phyloP scores from a whole-genome alignment of 2,329 filamentous ascomycete species.

The Venturia aucupariae region DNA sequence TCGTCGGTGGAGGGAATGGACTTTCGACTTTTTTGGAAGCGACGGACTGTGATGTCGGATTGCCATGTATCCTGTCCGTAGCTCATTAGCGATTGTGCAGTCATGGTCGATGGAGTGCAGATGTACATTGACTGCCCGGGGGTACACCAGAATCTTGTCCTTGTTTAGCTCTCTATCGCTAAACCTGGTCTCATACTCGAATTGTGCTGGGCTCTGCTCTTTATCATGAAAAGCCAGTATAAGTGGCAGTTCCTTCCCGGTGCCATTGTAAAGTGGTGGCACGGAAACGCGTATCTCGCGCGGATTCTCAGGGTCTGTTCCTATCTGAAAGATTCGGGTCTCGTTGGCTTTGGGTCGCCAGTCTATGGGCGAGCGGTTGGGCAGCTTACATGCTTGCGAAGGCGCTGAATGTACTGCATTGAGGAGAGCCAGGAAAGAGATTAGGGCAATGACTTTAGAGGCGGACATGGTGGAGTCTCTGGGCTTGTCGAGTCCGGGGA shows the following conservation, averaged over 20 bases:
- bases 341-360: slow-evolving; percentile 12
- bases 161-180: slow-evolving; percentile 2
- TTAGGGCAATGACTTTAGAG: background rate
- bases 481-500: background rate
- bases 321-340: slow-evolving; percentile 7
- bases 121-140: slow-evolving; percentile 4
- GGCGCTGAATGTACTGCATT: background rate
- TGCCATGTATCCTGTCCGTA: slow-evolving; percentile 7
- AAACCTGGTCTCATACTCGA: slow-evolving; percentile 1
- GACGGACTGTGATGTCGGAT: slow-evolving; percentile 8
- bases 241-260: background rate
- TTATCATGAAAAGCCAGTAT: slow-evolving; percentile 12
- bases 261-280: background rate
- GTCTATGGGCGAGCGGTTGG: slow-evolving; percentile 6
- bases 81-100: background rate
- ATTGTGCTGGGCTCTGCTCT: background rate
- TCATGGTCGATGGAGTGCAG: background rate
- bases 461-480: background rate
- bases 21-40: background rate
- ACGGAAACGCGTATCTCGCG: slow-evolving; percentile 9
- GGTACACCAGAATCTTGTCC: slow-evolving; percentile 11
- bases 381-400: slow-evolving; percentile 1
- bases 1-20: slow-evolving; percentile 5
- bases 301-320: slow-evolving; percentile 8
- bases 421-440: background rate